Evolutionary conservation across 179 eudicot genomes (phyloP).

Genomic region (Beta macrorhiza): DNA sequence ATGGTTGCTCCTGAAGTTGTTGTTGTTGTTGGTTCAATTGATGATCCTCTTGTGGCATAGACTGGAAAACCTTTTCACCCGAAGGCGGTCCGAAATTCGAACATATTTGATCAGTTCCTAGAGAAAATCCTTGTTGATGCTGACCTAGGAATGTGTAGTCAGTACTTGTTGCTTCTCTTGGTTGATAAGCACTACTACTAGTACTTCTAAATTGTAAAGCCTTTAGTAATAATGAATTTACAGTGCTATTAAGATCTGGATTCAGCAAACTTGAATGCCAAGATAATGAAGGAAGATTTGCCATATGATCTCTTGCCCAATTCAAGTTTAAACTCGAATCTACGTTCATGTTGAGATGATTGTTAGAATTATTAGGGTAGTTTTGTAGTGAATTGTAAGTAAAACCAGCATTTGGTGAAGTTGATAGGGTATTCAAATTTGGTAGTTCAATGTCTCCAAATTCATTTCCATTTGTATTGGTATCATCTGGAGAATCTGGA

Average conservation of each 20-base stretch:
- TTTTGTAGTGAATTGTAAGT: slow-evolving; percentile 35
- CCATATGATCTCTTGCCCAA: slow-evolving; percentile 36
- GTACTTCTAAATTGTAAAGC: slow-evolving; percentile 58
- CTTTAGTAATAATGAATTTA: slow-evolving; percentile 64
- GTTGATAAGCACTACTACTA: slow-evolving; percentile 24
- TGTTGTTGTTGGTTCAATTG: slow-evolving; percentile 31
- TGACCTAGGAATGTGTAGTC: slow-evolving; percentile 38
- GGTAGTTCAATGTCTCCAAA: slow-evolving; percentile 61
- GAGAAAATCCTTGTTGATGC: slow-evolving; percentile 34
- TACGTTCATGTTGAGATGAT: slow-evolving; percentile 22
- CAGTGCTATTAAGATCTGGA: slow-evolving; percentile 45
- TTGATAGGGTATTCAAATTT: slow-evolving; percentile 36
- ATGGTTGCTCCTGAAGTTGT: slow-evolving; percentile 55
- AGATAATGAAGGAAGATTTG: slow-evolving; percentile 38
- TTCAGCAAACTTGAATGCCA: slow-evolving; percentile 58
- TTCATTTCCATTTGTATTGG: slow-evolving; percentile 45
- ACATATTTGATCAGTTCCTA: slow-evolving; percentile 32
- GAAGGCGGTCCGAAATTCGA: slow-evolving; percentile 36
- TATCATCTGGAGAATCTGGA: slow-evolving; percentile 49
- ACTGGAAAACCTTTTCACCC: slow-evolving; percentile 32
- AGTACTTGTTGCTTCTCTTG: slow-evolving; percentile 31
- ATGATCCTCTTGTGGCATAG: slow-evolving; percentile 33
- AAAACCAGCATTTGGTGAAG: slow-evolving; percentile 34
- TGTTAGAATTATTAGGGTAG: slow-evolving; percentile 18
- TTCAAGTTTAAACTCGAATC: slow-evolving; percentile 33